These are phyloP conservation scores for Euryodendron excelsum DNA, from an alignment of 148 eudicot species.

Conservation along the genomic window DNA sequence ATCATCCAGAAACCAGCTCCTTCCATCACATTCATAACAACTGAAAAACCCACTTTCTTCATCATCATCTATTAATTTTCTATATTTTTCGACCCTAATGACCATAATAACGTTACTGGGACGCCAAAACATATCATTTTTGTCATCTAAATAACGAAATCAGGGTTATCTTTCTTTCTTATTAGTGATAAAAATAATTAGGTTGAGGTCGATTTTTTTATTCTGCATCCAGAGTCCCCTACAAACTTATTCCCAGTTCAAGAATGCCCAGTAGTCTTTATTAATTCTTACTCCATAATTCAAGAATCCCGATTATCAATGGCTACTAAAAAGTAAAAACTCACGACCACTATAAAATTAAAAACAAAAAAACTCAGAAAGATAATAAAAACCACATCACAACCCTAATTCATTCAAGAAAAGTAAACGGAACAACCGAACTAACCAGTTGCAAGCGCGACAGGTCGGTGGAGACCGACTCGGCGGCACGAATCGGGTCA, in stretches of 20 bases:
- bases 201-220: background rate
- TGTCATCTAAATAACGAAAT: background rate
- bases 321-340: background rate
- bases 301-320: background rate
- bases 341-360: background rate
- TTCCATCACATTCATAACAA: background rate
- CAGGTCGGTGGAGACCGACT: constrained; percentile 18
- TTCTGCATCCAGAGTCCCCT: background rate
- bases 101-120: background rate
- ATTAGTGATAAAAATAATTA: no score
- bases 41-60: background rate
- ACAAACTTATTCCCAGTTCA: background rate
- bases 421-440: background rate
- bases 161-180: background rate
- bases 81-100: background rate
- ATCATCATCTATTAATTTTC: background rate
- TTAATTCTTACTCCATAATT: background rate
- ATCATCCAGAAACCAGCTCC: background rate
- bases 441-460: constrained; percentile 37
- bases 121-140: background rate
- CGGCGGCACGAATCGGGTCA: constrained; percentile 12
- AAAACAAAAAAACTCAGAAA: background rate
- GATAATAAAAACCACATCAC: background rate
- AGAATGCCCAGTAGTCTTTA: background rate
- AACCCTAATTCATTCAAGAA: background rate